phyloP scores from a whole-genome alignment of 345 rosid genomes.

The Brassica napus region Da-Ae NC_063436.1:12794001-12794500 shows the following conservation, averaged over 20 bases:
- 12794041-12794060: constrained; percentile 37
- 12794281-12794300: constrained; percentile 46
- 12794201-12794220: constrained; percentile 43
- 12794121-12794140: constrained; percentile 35
- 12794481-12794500: constrained; percentile 46
- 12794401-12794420: constrained; percentile 44
- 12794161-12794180: constrained; percentile 27
- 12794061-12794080: constrained; percentile 36
- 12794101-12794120: constrained; percentile 24
- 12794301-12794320: constrained; percentile 44
- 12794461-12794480: constrained; percentile 45
- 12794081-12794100: constrained; percentile 12
- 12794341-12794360: constrained; percentile 44
- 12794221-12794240: constrained; percentile 37
- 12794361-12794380: constrained; percentile 39
- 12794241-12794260: constrained; percentile 38
- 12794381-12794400: constrained; percentile 47
- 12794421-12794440: constrained; percentile 39
- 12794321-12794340: constrained; percentile 43
- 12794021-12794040: constrained; percentile 30
- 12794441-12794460: constrained; percentile 40
- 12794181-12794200: constrained; percentile 41
- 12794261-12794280: constrained; percentile 44
- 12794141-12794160: constrained; percentile 39
- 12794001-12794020: constrained; percentile 45